These are phyloP conservation scores for Microsporum canis DNA, from an alignment of 2,329 filamentous ascomycete genomes.

Conservation along the genomic window DNA sequence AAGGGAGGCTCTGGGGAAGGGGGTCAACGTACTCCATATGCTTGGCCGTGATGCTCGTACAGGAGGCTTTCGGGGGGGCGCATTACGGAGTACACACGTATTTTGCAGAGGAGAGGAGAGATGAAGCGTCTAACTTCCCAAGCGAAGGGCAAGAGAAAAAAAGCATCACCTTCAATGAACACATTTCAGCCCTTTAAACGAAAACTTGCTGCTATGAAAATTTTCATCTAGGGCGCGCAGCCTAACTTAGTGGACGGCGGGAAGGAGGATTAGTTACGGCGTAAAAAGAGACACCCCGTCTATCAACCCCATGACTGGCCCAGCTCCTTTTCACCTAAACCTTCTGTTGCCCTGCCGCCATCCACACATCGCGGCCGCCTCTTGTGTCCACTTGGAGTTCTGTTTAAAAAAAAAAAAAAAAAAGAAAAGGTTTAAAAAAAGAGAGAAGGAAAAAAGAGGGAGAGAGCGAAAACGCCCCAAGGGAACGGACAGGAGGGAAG, in stretches of 20 bases:
- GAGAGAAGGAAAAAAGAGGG: background rate
- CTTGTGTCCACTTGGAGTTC: background rate
- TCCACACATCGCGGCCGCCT: background rate
- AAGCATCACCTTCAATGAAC: background rate
- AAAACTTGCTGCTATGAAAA: background rate
- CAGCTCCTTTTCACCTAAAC: background rate
- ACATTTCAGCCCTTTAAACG: background rate
- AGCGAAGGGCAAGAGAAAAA: background rate
- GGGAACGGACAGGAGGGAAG: slow-evolving; percentile 1
- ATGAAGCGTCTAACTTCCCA: background rate
- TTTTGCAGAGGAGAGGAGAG: background rate
- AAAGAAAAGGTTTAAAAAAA: background rate
- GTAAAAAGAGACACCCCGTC: background rate
- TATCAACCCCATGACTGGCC: background rate
- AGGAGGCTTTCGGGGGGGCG: background rate
- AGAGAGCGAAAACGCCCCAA: background rate
- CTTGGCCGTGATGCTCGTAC: background rate
- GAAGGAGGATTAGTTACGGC: background rate
- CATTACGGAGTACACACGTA: background rate
- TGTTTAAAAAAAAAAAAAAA: background rate
- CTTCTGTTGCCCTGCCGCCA: background rate
- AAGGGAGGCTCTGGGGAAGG: background rate
- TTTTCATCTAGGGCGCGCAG: background rate
- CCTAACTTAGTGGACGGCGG: background rate
- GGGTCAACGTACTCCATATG: background rate